phyloP scores from a whole-genome alignment of 768 basidiomycete genomes.

The Podaxis sp. region DNA sequence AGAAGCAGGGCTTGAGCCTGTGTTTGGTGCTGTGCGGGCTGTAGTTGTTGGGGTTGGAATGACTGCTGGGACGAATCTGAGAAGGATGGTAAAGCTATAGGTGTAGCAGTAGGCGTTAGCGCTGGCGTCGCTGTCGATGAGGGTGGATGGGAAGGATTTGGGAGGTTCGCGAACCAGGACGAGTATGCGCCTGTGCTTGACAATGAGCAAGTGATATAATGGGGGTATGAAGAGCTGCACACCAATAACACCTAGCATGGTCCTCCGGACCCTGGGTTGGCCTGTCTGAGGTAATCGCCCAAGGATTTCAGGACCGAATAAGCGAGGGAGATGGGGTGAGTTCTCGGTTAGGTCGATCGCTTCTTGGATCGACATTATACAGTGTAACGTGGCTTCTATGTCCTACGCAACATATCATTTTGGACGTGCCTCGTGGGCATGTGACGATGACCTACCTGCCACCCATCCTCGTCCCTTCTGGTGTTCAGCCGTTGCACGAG shows the following conservation, averaged over 20 bases:
- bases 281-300: conserved; percentile 66
- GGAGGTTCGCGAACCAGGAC: conserved; percentile 71
- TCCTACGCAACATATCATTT: conserved; percentile 45
- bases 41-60: background rate
- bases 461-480: conserved; percentile 47
- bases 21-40: conserved; percentile 28
- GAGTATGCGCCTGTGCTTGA: conserved; percentile 61
- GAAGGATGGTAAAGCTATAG: background rate
- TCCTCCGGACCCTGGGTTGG: conserved; percentile 66
- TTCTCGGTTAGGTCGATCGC: conserved; percentile 59
- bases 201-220: background rate
- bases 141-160: conserved; percentile 19
- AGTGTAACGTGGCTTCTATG: conserved; percentile 85
- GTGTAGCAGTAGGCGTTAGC: conserved; percentile 1
- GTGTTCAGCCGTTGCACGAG: conserved; percentile 53
- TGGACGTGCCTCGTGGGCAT: background rate
- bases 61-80: background rate
- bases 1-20: conserved; percentile 44
- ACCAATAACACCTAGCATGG: conserved; percentile 78
- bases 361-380: conserved; percentile 85
- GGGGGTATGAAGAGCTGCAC: conserved; percentile 18
- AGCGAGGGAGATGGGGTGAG: conserved; percentile 50
- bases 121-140: conserved; percentile 13
- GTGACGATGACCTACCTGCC: conserved; percentile 60
- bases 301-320: conserved; percentile 77